A percentile compares a stretch with the other conserved stretches of the same genome.
These are phyloP conservation scores for Arabidopsis suecica DNA, from an alignment of 345 rosid genomes.

Conservation along the genomic window DNA sequence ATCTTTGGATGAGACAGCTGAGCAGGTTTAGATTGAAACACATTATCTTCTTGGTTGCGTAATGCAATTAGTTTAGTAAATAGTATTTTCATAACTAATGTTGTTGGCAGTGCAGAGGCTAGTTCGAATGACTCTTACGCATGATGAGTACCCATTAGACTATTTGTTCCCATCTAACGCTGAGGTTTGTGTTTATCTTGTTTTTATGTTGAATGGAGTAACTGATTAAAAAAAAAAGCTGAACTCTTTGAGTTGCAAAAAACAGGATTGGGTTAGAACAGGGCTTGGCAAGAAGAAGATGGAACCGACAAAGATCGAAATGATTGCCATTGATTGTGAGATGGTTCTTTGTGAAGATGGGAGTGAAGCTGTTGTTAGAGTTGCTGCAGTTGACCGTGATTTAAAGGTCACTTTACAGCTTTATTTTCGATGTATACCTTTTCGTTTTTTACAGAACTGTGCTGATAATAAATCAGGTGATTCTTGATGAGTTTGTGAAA, in stretches of 20 bases:
- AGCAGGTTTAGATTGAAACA: slow-evolving; percentile 53
- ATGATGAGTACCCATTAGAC: slow-evolving; percentile 58
- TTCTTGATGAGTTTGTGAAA: slow-evolving; percentile 66
- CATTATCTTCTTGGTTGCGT: slow-evolving; percentile 8
- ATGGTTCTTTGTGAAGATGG: slow-evolving; percentile 97
- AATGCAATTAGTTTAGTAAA: neutral
- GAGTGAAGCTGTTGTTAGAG: slow-evolving; percentile 77
- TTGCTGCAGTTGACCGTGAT: slow-evolving; percentile 70
- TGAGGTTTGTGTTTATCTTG: slow-evolving; percentile 54
- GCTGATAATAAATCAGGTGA: slow-evolving; percentile 37
- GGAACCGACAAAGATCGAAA: slow-evolving; percentile 6
- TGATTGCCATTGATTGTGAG: slow-evolving; percentile 88
- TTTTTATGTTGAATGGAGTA: neutral
- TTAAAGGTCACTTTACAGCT: slow-evolving; percentile 44
- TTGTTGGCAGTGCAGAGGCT: slow-evolving; percentile 74
- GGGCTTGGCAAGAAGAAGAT: slow-evolving; percentile 47
- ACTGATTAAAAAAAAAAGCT: neutral
- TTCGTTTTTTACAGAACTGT: too few species aligned
- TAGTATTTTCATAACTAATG: slow-evolving; percentile 11
- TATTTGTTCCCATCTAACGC: slow-evolving; percentile 63
- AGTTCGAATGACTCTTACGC: slow-evolving; percentile 65
- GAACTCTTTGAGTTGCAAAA: slow-evolving; percentile 4
- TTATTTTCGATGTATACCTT: too few species aligned
- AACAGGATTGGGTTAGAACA: slow-evolving; percentile 73
- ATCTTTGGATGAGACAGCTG: slow-evolving; percentile 53